phyloP scores from a whole-genome alignment of 129 eudicot species.

The Flaveria sonorensis region DNA sequence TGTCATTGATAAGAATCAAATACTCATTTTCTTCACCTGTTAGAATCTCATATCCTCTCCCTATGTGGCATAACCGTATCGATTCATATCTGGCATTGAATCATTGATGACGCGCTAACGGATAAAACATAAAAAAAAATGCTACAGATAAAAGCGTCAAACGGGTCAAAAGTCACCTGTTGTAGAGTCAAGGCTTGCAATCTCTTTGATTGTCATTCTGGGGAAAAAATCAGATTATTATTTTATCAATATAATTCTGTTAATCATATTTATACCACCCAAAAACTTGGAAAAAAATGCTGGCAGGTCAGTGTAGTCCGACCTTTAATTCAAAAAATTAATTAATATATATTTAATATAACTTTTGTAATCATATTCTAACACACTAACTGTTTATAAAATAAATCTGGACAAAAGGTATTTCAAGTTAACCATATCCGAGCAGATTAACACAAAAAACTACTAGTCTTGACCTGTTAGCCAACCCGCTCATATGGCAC shows the following conservation, averaged over 20 bases:
- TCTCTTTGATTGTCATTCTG: background rate
- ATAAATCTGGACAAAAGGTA: background rate
- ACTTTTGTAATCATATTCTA: background rate
- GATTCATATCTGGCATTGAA: background rate
- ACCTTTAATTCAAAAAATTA: background rate
- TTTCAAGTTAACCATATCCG: background rate
- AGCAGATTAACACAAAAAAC: background rate
- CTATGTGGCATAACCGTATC: background rate
- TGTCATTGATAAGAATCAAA: conserved; percentile 16
- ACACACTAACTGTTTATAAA: background rate
- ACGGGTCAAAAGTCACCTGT: background rate
- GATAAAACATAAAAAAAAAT: background rate
- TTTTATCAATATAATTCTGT: background rate
- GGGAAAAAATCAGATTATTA: too few relatives aligned
- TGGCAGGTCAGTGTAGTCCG: background rate
- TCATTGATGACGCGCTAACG: background rate
- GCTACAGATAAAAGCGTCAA: background rate
- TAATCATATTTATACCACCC: background rate
- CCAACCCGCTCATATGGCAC: background rate
- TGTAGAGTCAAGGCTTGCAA: background rate
- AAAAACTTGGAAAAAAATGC: background rate
- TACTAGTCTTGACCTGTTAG: background rate
- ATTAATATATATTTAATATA: background rate
- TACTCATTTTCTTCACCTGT: conserved; percentile 17
- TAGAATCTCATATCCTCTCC: background rate